A percentile compares a stretch with the other conserved stretches of the same genome.
Conservation (phyloP, 371 early-diverging fungal genomes). For the Choanephora cucurbitarum region DNA sequence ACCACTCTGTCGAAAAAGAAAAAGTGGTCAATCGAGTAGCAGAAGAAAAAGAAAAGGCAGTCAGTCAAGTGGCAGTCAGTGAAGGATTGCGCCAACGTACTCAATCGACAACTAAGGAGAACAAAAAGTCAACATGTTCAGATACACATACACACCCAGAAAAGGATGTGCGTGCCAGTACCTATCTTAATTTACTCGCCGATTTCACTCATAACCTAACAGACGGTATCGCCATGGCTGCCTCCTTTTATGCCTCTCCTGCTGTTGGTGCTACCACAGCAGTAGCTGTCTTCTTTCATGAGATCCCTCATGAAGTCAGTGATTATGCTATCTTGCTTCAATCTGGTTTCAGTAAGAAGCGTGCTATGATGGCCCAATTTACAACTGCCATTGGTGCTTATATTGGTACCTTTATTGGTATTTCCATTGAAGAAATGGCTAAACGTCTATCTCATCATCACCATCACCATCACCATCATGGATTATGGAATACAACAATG, state of each 20-base stretch:
- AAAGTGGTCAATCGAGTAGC: conserved; percentile 5
- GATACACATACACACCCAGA: conserved; percentile 5
- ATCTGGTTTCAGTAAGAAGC: conserved; percentile 76
- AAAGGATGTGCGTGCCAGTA: conserved; percentile 49
- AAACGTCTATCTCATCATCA: neutral
- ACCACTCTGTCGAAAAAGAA: conserved; percentile 46
- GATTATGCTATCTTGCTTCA: conserved; percentile 90
- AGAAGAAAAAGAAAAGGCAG: conserved; percentile 6
- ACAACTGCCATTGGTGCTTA: conserved; percentile 82
- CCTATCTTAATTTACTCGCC: conserved; percentile 84
- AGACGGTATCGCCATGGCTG: conserved; percentile 93
- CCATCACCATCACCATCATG: conserved; percentile 3
- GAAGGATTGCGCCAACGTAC: conserved; percentile 12
- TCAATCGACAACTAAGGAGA: too few relatives aligned
- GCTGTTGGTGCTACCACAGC: conserved; percentile 85
- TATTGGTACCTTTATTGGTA: conserved; percentile 80
- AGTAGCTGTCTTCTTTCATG: conserved; percentile 92
- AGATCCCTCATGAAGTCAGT: conserved; percentile 92
- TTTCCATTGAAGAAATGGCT: conserved; percentile 71
- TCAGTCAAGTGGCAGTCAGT: conserved; percentile 1
- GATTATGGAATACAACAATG: conserved; percentile 53
- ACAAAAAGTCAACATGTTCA: too few relatives aligned
- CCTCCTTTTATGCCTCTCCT: conserved; percentile 82
- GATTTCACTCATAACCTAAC: conserved; percentile 91
- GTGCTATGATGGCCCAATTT: conserved; percentile 84